A percentile compares a stretch with the other conserved stretches of the same genome.
Evolutionary conservation across 2,329 filamentous ascomycete genomes (phyloP).

Genomic region (Verticillium isaacii): DNA sequence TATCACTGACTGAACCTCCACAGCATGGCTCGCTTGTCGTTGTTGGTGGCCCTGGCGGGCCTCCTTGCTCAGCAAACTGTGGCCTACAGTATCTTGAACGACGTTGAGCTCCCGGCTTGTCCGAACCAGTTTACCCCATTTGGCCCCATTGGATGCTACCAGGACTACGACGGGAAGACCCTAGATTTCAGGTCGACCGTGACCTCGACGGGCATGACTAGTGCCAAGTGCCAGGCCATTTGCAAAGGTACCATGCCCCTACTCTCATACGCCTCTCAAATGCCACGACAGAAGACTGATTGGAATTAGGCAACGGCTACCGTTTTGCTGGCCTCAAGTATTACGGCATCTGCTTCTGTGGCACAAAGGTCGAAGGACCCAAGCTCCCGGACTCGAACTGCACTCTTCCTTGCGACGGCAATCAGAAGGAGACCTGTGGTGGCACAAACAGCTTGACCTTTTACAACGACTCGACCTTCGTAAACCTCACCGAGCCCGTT

Average conservation of each 20-base stretch:
- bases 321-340: constrained; percentile 46
- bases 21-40: background rate
- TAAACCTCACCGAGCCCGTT: constrained; percentile 26
- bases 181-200: constrained; percentile 37
- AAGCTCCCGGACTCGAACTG: constrained; percentile 49
- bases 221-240: constrained; percentile 40
- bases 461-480: constrained; percentile 43
- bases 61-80: background rate
- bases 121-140: constrained; percentile 40
- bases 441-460: constrained; percentile 41
- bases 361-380: constrained; percentile 45
- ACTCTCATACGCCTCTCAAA: background rate
- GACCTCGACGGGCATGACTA: constrained; percentile 35
- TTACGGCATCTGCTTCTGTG: constrained; percentile 49
- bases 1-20: background rate
- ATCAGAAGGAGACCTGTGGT: constrained; percentile 40
- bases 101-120: constrained; percentile 22
- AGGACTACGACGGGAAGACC: constrained; percentile 26
- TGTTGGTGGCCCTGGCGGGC: background rate
- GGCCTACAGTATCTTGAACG: background rate
- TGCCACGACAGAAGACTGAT: background rate
- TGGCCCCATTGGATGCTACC: constrained; percentile 41
- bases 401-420: constrained; percentile 47
- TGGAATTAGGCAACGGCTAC: constrained; percentile 38
- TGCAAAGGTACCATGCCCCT: constrained; percentile 36